Evolutionary conservation across 1,284 basidiomycete genomes (phyloP).

Genomic region (Gomphus sp.): DNA sequence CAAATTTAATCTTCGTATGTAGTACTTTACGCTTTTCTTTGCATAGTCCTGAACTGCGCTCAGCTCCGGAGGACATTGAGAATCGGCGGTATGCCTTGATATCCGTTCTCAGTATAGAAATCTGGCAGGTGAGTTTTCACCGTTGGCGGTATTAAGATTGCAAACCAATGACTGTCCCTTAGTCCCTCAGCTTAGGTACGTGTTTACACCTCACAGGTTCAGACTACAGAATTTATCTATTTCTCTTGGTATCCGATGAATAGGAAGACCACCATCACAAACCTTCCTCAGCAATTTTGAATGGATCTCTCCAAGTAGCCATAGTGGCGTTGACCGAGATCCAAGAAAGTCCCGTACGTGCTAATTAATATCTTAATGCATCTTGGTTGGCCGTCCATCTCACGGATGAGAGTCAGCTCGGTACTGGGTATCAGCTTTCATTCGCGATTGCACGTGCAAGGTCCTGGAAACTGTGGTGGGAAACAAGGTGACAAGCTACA

Average conservation of each 20-base stretch:
- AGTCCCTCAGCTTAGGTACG: background rate
- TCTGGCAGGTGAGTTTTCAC: constrained; percentile 1
- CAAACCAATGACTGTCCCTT: background rate
- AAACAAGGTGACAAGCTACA: constrained; percentile 12
- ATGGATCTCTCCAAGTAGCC: background rate
- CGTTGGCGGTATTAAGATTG: background rate
- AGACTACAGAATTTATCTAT: background rate
- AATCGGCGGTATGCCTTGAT: constrained; percentile 1
- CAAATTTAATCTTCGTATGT: constrained; percentile 10
- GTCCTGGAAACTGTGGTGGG: constrained; percentile 8
- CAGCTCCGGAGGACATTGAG: constrained; percentile 8
- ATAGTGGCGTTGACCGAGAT: background rate
- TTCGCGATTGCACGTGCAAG: constrained; percentile 6
- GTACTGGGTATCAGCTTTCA: constrained; percentile 12
- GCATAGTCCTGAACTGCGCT: background rate
- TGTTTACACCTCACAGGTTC: background rate
- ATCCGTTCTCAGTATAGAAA: background rate
- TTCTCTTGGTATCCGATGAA: background rate
- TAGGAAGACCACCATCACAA: background rate
- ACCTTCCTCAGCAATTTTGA: background rate
- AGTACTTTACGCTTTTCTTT: background rate
- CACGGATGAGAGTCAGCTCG: background rate
- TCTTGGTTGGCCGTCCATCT: background rate
- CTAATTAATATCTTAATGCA: too few species aligned
- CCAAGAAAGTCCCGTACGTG: background rate